A percentile compares a stretch with the other conserved stretches of the same genome.
Evolutionary conservation across 1,284 basidiomycete genomes (phyloP).

Genomic region (Boletellus deceptivus): DNA sequence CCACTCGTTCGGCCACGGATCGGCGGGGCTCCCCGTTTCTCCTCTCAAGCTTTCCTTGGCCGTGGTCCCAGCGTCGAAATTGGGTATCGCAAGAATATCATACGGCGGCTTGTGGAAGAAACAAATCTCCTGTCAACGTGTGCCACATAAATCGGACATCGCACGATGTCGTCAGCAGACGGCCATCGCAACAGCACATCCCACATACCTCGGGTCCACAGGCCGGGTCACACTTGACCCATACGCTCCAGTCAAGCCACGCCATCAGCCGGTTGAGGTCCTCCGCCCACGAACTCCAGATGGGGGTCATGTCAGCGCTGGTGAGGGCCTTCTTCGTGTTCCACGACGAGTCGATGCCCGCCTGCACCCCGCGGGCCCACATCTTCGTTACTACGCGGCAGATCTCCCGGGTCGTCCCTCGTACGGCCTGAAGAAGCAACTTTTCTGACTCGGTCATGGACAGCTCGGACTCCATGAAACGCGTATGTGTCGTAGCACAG

Average conservation of each 20-base stretch:
- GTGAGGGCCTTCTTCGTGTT: background rate
- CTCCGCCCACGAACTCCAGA: background rate
- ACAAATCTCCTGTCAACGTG: no score
- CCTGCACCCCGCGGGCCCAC: background rate
- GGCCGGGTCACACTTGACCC: background rate
- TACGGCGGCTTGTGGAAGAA: no score
- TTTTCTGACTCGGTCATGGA: background rate
- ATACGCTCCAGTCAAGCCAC: background rate
- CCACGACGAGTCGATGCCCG: background rate
- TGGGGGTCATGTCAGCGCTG: background rate
- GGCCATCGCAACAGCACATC: no score
- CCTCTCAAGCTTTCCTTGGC: no score
- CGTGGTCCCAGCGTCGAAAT: no score
- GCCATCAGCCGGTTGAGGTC: background rate
- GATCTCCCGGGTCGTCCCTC: background rate
- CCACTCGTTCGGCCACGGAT: no score
- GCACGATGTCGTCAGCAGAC: no score
- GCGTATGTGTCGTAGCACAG: background rate
- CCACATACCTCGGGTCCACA: background rate
- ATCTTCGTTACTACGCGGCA: background rate
- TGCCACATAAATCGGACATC: no score
- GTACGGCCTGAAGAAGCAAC: background rate
- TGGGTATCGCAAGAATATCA: no score
- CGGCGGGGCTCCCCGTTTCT: no score
- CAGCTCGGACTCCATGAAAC: background rate